Evolutionary conservation across 176 grass and related monocot genomes (phyloP).

Genomic region (Canna indica): DNA sequence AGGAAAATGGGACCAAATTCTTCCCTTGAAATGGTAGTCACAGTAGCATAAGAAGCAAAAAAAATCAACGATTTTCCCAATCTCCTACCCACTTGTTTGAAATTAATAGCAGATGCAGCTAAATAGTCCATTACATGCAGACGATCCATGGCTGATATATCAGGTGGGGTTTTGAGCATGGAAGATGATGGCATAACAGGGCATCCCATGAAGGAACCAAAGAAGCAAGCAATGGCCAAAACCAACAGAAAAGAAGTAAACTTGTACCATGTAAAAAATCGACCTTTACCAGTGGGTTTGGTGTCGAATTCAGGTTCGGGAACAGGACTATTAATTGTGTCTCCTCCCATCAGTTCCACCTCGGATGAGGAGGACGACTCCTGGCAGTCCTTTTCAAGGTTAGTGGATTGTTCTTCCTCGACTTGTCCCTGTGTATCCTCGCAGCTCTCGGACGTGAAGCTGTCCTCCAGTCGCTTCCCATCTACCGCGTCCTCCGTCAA

Average conservation of each 20-base stretch:
- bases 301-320: background rate
- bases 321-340: background rate
- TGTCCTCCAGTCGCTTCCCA: conserved; percentile 39
- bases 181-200: conserved; percentile 26
- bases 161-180: conserved; percentile 31
- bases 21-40: conserved; percentile 15
- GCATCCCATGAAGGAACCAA: conserved; percentile 27
- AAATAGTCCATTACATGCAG: conserved; percentile 35
- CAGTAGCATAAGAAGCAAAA: conserved; percentile 28
- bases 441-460: conserved; percentile 49
- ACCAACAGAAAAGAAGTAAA: conserved; percentile 33
- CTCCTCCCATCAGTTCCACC: background rate
- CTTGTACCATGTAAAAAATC: conserved; percentile 18
- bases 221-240: conserved; percentile 31
- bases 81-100: conserved; percentile 27
- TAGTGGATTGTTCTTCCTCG: conserved; percentile 22
- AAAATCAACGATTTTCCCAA: conserved; percentile 44
- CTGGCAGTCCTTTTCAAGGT: background rate
- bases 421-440: conserved; percentile 14
- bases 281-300: conserved; percentile 11
- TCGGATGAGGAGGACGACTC: conserved; percentile 16
- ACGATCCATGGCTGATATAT: conserved; percentile 39
- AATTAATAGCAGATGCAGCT: conserved; percentile 20
- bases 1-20: conserved; percentile 28
- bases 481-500: conserved; percentile 6